Evolutionary conservation across 2,329 filamentous ascomycete species (phyloP), one percentile per base, ranked within the genome.

Genomic region (Fusarium pilosicola): DNA sequence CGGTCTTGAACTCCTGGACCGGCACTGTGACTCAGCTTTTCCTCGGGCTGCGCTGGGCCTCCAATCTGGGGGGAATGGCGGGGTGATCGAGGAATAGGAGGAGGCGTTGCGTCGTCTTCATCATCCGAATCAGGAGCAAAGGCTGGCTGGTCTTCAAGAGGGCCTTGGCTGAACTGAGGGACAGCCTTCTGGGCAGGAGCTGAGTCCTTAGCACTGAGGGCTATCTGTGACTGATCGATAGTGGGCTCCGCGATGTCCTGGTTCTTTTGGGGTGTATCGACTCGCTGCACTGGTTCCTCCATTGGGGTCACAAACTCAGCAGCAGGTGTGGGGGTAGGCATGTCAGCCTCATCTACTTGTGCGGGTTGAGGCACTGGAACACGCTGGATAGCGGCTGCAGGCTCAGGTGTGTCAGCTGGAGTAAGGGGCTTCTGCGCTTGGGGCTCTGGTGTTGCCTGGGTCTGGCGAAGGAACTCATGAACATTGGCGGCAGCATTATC

Each of bases 81-180:
- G 26, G 78, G 62, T 46, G 84, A 84, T 28, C 87, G 84, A 18
- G 85, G 82, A 68, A 89, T 89, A 3, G 88, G 87, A 6, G 88
- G 86, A 28, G 88, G 87, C 6, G 83, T 85, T n/a, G 88, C 84
- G 11, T 83, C 87, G 14, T 87, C 82, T 6, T 83, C 83, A 41
- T 85, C 85, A 30, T 87, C 84, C 32, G 86, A 85, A 20, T 91
- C 86, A 1, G 94, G 94, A 17, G 90, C 87, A 79, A 97, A 97
- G 3, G 95, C 94, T 7, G 96, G 96, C 81, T 96, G 93, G 64
- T 98, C 95, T 15, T 89, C 83, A 30, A 98, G 87, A 4, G 96
- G 96, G 5, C 95, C 96, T 83, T 98, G 96, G 78, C 96, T 93
- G 79, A 98, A 98, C 30, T 85, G 87, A 22, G 88, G 85, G 82